A percentile compares a stretch with the other conserved stretches of the same genome.
phyloP scores from a whole-genome alignment of 2,329 filamentous ascomycete genomes.

The Trichoderma sp. region DNA sequence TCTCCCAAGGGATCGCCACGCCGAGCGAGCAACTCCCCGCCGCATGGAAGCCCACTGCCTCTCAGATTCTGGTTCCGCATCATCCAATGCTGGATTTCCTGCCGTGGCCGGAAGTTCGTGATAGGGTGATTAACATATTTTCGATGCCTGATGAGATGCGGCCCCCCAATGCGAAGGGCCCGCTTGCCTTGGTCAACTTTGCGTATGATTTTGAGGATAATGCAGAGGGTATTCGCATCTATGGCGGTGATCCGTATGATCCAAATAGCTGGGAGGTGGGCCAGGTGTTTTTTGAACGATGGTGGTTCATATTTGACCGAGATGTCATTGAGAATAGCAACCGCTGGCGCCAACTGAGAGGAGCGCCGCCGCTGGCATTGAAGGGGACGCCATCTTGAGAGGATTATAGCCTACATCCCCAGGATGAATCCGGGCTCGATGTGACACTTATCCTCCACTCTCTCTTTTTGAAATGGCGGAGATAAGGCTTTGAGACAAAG shows the following conservation, averaged over 20 bases:
- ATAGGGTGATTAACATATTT: slow-evolving; percentile 53
- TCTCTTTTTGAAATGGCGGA: not conserved
- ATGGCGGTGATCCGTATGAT: slow-evolving; percentile 49
- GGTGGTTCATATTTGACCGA: slow-evolving; percentile 58
- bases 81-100: slow-evolving; percentile 58
- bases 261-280: slow-evolving; percentile 55
- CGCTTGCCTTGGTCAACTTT: slow-evolving; percentile 49
- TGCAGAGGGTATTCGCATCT: slow-evolving; percentile 51
- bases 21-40: slow-evolving; percentile 41
- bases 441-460: not conserved
- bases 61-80: slow-evolving; percentile 51
- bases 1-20: slow-evolving; percentile 35
- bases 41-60: slow-evolving; percentile 50
- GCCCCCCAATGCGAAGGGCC: slow-evolving; percentile 46
- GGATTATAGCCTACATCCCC: no score
- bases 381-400: not conserved
- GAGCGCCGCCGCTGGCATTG: slow-evolving; percentile 35
- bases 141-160: slow-evolving; percentile 47
- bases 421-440: not conserved
- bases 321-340: slow-evolving; percentile 55
- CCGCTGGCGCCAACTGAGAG: slow-evolving; percentile 47
- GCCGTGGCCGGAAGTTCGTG: slow-evolving; percentile 55
- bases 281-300: slow-evolving; percentile 55
- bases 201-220: slow-evolving; percentile 57
- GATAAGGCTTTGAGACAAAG: not conserved